phyloP scores from a whole-genome alignment of 2,329 filamentous ascomycete genomes.

The Sphaerulina musiva region DNA sequence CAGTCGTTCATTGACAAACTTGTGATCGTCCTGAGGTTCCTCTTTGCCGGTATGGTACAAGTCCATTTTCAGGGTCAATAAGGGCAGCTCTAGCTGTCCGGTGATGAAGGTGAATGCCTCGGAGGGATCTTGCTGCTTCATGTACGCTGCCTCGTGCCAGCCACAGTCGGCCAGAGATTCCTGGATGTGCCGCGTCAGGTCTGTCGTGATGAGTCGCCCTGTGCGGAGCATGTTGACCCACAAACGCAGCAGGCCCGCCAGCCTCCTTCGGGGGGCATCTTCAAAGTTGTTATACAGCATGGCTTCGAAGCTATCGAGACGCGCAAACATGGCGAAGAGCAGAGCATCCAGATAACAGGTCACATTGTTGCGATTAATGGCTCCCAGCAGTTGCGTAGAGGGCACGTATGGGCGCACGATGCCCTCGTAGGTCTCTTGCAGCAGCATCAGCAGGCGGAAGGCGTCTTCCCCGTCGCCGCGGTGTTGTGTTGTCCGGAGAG shows the following conservation, averaged over 20 bases:
- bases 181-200: slow-evolving; percentile 78
- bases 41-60: slow-evolving; percentile 87
- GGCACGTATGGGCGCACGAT: slow-evolving; percentile 70
- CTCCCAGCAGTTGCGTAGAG: slow-evolving; percentile 66
- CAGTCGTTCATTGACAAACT: slow-evolving; percentile 84
- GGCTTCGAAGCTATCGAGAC: slow-evolving; percentile 82
- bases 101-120: slow-evolving; percentile 96
- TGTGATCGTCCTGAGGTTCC: slow-evolving; percentile 80
- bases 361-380: slow-evolving; percentile 75
- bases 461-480: slow-evolving; percentile 66
- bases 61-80: slow-evolving; percentile 87
- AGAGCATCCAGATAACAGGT: slow-evolving; percentile 94
- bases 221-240: slow-evolving; percentile 91
- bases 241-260: slow-evolving; percentile 71
- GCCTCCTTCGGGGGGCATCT: slow-evolving; percentile 63
- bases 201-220: slow-evolving; percentile 75
- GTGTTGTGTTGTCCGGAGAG: slow-evolving; percentile 55
- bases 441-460: slow-evolving; percentile 66
- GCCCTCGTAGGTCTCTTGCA: slow-evolving; percentile 75
- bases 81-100: slow-evolving; percentile 75
- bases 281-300: slow-evolving; percentile 77
- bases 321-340: slow-evolving; percentile 92
- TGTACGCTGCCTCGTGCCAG: slow-evolving; percentile 69
- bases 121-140: slow-evolving; percentile 90
- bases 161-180: slow-evolving; percentile 76